phyloP scores from a whole-genome alignment of 805 yeast genomes.

The Suhomyces emberorum region DNA sequence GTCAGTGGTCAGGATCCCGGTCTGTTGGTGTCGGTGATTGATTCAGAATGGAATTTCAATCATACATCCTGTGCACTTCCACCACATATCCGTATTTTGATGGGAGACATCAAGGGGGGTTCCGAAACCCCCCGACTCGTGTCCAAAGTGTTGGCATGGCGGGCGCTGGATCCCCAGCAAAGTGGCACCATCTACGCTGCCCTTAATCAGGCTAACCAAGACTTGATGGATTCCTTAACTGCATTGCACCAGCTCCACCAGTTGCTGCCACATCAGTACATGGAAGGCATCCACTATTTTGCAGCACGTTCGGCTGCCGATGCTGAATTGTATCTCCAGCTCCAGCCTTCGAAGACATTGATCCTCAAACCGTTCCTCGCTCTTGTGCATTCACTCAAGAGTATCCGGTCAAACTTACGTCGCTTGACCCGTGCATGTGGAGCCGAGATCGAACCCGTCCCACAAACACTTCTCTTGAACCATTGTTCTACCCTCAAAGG shows the following conservation, averaged over 20 bases:
- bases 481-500: slow-evolving; percentile 52
- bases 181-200: slow-evolving; percentile 51
- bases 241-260: slow-evolving; percentile 33
- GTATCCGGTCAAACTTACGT: slow-evolving; percentile 58
- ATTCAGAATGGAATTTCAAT: slow-evolving; percentile 60
- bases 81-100: slow-evolving; percentile 59
- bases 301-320: background rate
- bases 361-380: slow-evolving; percentile 4
- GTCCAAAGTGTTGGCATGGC: slow-evolving; percentile 71
- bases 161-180: slow-evolving; percentile 45
- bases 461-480: slow-evolving; percentile 71
- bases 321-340: background rate
- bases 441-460: slow-evolving; percentile 84
- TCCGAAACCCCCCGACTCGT: slow-evolving; percentile 94
- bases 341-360: slow-evolving; percentile 1
- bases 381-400: slow-evolving; percentile 39
- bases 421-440: slow-evolving; percentile 60
- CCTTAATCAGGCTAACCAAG: slow-evolving; percentile 58
- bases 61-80: slow-evolving; percentile 63
- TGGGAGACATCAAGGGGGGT: slow-evolving; percentile 94
- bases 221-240: slow-evolving; percentile 48
- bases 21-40: slow-evolving; percentile 35
- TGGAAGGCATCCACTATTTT: slow-evolving; percentile 12
- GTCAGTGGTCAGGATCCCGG: slow-evolving; percentile 10
- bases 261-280: slow-evolving; percentile 35